These are phyloP conservation scores for Mucor indicus DNA, from an alignment of 371 early-diverging fungal species.

Conservation along the genomic window DNA sequence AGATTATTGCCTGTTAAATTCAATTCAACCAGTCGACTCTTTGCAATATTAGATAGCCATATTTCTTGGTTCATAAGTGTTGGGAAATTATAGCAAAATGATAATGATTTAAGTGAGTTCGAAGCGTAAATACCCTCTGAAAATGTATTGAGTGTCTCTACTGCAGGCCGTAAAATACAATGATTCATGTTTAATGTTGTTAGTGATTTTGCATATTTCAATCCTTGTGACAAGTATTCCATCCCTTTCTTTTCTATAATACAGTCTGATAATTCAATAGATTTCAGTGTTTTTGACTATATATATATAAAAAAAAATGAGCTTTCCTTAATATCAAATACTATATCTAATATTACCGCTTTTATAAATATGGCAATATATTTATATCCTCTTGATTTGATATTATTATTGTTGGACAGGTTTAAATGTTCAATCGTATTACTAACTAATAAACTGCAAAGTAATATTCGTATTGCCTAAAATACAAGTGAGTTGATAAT, in stretches of 20 bases:
- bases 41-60: too few relatives aligned
- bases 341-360: constrained; percentile 22
- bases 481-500: background rate
- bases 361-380: constrained; percentile 46
- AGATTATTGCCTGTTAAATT: constrained; percentile 54
- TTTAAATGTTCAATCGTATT: constrained; percentile 26
- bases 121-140: constrained; percentile 56
- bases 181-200: constrained; percentile 53
- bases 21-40: constrained; percentile 25
- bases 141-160: constrained; percentile 30
- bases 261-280: constrained; percentile 32
- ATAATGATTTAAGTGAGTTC: constrained; percentile 39
- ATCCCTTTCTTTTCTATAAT: constrained; percentile 52
- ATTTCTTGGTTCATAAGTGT: too few relatives aligned
- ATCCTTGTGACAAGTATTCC: constrained; percentile 56
- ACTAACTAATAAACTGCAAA: constrained; percentile 38
- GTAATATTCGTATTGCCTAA: constrained; percentile 35
- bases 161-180: constrained; percentile 49
- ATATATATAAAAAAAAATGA: too few relatives aligned
- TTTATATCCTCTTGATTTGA: constrained; percentile 42
- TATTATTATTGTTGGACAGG: constrained; percentile 24
- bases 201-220: constrained; percentile 42
- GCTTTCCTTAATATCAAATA: background rate
- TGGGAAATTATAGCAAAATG: constrained; percentile 56
- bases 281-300: constrained; percentile 38